phyloP scores from a whole-genome alignment of 345 rosid genomes.

The Raphanus raphanistrum region DNA sequence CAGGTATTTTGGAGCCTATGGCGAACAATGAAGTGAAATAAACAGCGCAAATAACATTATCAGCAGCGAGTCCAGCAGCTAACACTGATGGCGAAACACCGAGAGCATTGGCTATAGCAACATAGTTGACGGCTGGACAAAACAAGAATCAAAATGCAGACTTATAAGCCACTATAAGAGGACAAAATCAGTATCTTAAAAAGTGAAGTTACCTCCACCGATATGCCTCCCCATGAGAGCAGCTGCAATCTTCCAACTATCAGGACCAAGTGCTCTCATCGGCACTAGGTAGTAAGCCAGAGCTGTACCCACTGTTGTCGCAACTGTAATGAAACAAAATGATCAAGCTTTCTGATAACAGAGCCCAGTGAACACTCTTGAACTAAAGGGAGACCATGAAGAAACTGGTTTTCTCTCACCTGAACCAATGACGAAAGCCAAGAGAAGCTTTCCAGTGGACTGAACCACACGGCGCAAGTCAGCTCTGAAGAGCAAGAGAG shows the following conservation, averaged over 20 bases:
- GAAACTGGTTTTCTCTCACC: constrained; percentile 37
- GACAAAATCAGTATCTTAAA: neutral
- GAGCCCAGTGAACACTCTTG: too few relatives aligned
- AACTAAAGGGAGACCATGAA: too few relatives aligned
- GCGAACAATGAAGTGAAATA: constrained; percentile 82
- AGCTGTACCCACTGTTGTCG: constrained; percentile 71
- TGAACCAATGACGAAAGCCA: constrained; percentile 80
- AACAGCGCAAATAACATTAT: constrained; percentile 83
- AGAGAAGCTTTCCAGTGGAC: constrained; percentile 74
- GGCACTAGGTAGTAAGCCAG: constrained; percentile 78
- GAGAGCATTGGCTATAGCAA: constrained; percentile 77
- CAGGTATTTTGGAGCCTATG: constrained; percentile 72
- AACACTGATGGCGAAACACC: constrained; percentile 66
- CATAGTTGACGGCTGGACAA: constrained; percentile 72
- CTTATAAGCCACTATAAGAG: neutral
- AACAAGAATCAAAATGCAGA: constrained; percentile 4
- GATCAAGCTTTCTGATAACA: constrained; percentile 16
- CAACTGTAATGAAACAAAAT: constrained; percentile 44
- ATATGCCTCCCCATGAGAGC: constrained; percentile 94
- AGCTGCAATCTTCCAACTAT: constrained; percentile 92
- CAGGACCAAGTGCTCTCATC: constrained; percentile 80
- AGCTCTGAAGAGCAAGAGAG: constrained; percentile 74
- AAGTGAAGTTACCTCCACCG: constrained; percentile 56
- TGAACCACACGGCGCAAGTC: constrained; percentile 68
- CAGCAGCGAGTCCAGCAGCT: constrained; percentile 87